Conservation (phyloP, 2,329 filamentous ascomycete species). For the Clarireedia homoeocarpa region DNA sequence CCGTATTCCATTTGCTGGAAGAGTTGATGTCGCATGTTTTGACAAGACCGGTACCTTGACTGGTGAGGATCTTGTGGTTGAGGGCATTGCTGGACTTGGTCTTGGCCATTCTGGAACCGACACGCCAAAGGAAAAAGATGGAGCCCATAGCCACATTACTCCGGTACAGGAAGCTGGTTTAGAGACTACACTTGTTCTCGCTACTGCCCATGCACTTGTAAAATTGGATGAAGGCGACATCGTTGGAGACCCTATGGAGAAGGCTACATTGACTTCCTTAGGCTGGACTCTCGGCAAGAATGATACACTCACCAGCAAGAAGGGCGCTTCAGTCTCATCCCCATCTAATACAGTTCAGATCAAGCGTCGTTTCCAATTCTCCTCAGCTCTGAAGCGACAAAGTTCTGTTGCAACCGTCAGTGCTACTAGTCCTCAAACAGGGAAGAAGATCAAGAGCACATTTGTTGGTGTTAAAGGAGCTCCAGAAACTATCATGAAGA, state of each 20-base stretch:
- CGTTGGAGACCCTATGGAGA: constrained; percentile 98
- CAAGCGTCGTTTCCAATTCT: constrained; percentile 96
- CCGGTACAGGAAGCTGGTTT: constrained; percentile 62
- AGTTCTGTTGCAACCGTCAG: constrained; percentile 85
- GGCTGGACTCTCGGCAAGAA: constrained; percentile 91
- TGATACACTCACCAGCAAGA: constrained; percentile 70
- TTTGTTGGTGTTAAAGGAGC: constrained; percentile 96
- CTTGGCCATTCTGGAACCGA: constrained; percentile 60
- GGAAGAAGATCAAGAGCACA: constrained; percentile 71
- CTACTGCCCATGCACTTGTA: constrained; percentile 90
- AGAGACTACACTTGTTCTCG: constrained; percentile 86
- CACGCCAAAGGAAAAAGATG: constrained; percentile 62
- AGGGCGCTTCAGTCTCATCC: constrained; percentile 37
- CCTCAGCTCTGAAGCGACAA: constrained; percentile 89
- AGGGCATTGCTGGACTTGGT: constrained; percentile 86
- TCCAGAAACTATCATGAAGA: constrained; percentile 91
- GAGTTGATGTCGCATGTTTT: constrained; percentile 94
- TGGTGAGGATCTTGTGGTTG: constrained; percentile 92
- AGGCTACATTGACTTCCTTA: constrained; percentile 81
- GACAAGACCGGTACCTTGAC: constrained; percentile 98
- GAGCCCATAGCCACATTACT: constrained; percentile 73
- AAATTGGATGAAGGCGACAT: constrained; percentile 95
- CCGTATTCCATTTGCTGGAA: constrained; percentile 91
- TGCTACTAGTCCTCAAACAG: constrained; percentile 61
- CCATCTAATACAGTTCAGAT: constrained; percentile 77